Conservation (phyloP, 2,329 filamentous ascomycete species). For the Xylaria sp. region DNA sequence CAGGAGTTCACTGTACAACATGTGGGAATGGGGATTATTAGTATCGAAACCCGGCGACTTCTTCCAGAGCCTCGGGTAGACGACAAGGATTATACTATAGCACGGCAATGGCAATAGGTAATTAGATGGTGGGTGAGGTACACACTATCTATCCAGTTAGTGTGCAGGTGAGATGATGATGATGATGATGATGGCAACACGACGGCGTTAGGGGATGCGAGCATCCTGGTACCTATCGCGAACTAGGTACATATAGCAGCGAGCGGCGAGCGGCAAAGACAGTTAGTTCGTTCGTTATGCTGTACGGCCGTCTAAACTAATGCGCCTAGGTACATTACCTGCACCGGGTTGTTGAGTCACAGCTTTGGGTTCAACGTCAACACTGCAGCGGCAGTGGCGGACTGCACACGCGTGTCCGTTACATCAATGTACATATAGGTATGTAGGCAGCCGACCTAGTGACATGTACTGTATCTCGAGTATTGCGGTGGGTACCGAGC, state of each 20-base stretch:
- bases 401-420: slow-evolving; percentile 26
- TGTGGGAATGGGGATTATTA: slow-evolving; percentile 15
- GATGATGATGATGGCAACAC: slow-evolving; percentile 30
- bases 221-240: slow-evolving; percentile 21
- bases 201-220: slow-evolving; percentile 25
- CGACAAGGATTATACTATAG: slow-evolving; percentile 4
- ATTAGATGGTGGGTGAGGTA: slow-evolving; percentile 3
- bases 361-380: slow-evolving; percentile 28
- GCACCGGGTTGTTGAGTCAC: slow-evolving; percentile 29
- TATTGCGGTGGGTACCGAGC: slow-evolving; percentile 23
- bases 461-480: slow-evolving; percentile 5
- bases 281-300: too few relatives aligned
- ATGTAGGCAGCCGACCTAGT: not conserved
- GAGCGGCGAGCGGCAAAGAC: not conserved
- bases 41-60: not conserved
- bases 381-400: slow-evolving; percentile 23
- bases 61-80: slow-evolving; percentile 11
- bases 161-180: slow-evolving; percentile 18
- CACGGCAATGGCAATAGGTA: not conserved
- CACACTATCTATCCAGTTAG: not conserved
- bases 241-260: slow-evolving; percentile 12
- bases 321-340: not conserved
- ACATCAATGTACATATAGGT: not conserved
- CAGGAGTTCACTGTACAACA: not conserved
- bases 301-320: slow-evolving; percentile 3